These are phyloP conservation scores for Biscogniauxia sp. DNA, from an alignment of 2,329 filamentous ascomycete genomes.

Conservation along the genomic window DNA sequence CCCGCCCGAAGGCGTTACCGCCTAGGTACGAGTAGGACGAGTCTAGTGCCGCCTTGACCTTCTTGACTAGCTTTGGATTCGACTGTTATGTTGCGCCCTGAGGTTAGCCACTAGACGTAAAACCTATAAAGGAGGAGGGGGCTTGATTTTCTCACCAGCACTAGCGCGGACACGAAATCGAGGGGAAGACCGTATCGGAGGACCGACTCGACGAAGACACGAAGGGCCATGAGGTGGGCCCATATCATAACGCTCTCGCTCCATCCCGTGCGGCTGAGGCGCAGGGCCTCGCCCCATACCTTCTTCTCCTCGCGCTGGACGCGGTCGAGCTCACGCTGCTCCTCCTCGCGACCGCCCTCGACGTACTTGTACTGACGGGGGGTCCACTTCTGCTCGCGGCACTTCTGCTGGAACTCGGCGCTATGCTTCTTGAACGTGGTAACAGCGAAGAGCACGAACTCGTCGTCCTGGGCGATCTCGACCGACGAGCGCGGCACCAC, in stretches of 20 bases:
- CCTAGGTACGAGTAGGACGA: conserved; percentile 85
- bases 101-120: background rate
- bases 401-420: conserved; percentile 86
- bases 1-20: conserved; percentile 87
- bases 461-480: conserved; percentile 79
- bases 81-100: conserved; percentile 52
- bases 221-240: conserved; percentile 85
- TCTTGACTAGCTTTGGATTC: conserved; percentile 76
- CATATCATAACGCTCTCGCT: conserved; percentile 95
- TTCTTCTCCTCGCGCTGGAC: conserved; percentile 84
- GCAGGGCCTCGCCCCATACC: conserved; percentile 86
- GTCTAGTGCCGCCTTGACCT: conserved; percentile 77
- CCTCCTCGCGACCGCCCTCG: conserved; percentile 84
- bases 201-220: conserved; percentile 98
- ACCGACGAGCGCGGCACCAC: conserved; percentile 86
- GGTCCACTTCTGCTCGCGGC: conserved; percentile 89
- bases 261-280: conserved; percentile 87
- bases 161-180: conserved; percentile 79
- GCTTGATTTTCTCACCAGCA: conserved; percentile 63
- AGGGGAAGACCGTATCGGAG: conserved; percentile 89
- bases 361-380: conserved; percentile 93
- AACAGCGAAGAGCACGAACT: conserved; percentile 85
- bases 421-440: conserved; percentile 92
- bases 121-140: background rate
- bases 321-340: conserved; percentile 80